Percentiles rank a stretch among this genome's conserved stretches.
phyloP scores from a whole-genome alignment of 2,329 filamentous ascomycete genomes.

The Diaporthe citriasiana region DNA sequence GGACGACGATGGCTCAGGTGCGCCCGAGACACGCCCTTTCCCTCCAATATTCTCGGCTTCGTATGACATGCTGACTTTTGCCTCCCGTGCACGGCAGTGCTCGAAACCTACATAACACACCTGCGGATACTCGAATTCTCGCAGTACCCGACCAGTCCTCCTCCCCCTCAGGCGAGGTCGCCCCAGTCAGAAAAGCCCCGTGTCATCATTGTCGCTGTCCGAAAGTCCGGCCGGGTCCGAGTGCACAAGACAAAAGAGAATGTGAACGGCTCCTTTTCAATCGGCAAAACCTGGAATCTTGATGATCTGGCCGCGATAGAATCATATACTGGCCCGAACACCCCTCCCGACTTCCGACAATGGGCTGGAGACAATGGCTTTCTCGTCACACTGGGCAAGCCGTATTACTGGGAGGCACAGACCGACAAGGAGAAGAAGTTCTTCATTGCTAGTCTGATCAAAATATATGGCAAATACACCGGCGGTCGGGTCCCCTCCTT shows the following conservation, averaged over 20 bases:
- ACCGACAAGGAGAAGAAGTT: conserved; percentile 98
- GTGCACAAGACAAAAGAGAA: conserved; percentile 99
- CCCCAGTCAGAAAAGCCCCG: conserved; percentile 86
- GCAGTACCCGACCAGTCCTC: conserved; percentile 83
- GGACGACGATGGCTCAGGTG: conserved; percentile 88
- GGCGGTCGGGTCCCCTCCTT: conserved; percentile 85
- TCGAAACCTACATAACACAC: conserved; percentile 98
- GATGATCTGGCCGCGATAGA: conserved; percentile 90
- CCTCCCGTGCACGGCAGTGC: conserved; percentile 62
- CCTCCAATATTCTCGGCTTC: conserved; percentile 36
- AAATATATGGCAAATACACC: conserved; percentile 97
- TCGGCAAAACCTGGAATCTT: conserved; percentile 98
- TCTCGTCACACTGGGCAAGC: conserved; percentile 88
- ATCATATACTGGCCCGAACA: conserved; percentile 77
- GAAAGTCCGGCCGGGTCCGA: conserved; percentile 91
- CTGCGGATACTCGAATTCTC: conserved; percentile 92
- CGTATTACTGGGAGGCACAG: conserved; percentile 96
- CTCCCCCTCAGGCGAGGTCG: conserved; percentile 81
- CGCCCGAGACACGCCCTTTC: conserved; percentile 50
- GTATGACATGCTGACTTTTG: conserved; percentile 40
- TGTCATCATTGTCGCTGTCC: conserved; percentile 92
- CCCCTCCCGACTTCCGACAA: conserved; percentile 72
- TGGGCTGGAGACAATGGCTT: conserved; percentile 91
- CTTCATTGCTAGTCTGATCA: conserved; percentile 95
- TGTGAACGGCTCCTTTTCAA: conserved; percentile 91